Evolutionary conservation across 768 basidiomycete species (phyloP), one percentile per base, ranked within the genome.

Genomic region (Psilocybe cubensis): DNA sequence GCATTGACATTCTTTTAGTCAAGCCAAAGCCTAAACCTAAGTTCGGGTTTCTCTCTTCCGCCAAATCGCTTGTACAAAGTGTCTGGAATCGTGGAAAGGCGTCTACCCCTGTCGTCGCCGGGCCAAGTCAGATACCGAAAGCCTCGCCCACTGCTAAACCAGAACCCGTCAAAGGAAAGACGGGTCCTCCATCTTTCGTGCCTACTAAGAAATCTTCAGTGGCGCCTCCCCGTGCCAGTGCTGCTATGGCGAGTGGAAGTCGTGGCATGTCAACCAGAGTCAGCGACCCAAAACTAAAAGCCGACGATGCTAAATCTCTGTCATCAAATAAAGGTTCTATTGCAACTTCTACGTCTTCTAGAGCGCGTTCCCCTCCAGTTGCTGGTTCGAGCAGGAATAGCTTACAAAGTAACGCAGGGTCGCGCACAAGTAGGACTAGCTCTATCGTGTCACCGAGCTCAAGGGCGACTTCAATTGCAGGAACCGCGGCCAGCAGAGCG

Each of bases 1-100:
- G 61, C 31, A 4, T 23, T 48, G 33, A 35, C 46, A 48, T 57
- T 27, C 21, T 43, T 51, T 17, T 45, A 77, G 76, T 66, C 18
- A 77, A 79, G 74, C 73, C 73, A 3, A 75, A 76, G 65, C 68
- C 71, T 4, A 83, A 83, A 61, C 73, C 83, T 3, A 82, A 84
- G 33, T 85, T 90, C 56, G 91, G 88, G 1, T 90, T 92, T 74
- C 70, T 92, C 5, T 79, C 86, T 20, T 85, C 80, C 17, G 86
- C 91, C 7, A 92, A 90, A 68, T 82, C 83, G 0, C 73, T 92
- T 3, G 89, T 92, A 3, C 77, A 80, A 63, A 89, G 81, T 60
- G 88, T 92, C 1, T 92, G 89, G 89, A 85, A 84, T 63, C 77
- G 87, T 61, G 83, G 76, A 7, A 80, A 78, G 63, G 40, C 69